Evolutionary conservation across 148 eudicot genomes (phyloP).

Genomic region (Polygonum aviculare): DNA sequence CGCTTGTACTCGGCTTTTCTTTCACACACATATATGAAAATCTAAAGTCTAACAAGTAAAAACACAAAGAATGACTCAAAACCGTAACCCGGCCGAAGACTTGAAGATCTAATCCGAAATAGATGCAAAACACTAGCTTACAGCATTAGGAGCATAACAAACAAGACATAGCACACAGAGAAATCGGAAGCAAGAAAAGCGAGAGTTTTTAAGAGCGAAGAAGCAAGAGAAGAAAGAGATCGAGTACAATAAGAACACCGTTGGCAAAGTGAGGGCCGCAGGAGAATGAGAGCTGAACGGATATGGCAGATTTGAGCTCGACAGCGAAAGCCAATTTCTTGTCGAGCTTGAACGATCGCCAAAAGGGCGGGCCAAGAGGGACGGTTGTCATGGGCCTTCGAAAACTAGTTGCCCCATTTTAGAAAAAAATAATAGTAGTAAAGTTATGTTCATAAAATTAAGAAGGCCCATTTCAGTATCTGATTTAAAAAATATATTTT

Average conservation of each 20-base stretch:
- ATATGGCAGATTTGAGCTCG: constrained; percentile 27
- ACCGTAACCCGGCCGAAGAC: no score
- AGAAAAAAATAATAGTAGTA: no score
- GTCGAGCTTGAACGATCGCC: constrained; percentile 24
- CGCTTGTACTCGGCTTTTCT: neutral
- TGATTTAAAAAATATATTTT: no score
- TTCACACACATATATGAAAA: neutral
- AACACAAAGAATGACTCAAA: neutral
- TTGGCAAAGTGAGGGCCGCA: constrained; percentile 21
- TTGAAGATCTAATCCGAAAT: no score
- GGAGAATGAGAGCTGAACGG: constrained; percentile 18
- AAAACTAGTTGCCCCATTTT: no score
- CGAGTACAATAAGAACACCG: constrained; percentile 30
- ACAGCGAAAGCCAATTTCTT: constrained; percentile 22
- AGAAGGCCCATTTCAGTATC: no score
- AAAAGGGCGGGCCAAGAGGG: no score
- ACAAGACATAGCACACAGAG: neutral
- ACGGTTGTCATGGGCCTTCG: no score
- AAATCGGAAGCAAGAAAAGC: neutral
- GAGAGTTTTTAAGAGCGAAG: neutral
- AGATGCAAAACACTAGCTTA: neutral
- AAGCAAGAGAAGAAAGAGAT: constrained; percentile 12
- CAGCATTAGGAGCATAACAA: neutral
- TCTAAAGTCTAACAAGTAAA: neutral
- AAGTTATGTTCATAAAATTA: no score